Evolutionary conservation across 306 rosid species (phyloP).

Genomic region (Dalbergia cultrata): DNA sequence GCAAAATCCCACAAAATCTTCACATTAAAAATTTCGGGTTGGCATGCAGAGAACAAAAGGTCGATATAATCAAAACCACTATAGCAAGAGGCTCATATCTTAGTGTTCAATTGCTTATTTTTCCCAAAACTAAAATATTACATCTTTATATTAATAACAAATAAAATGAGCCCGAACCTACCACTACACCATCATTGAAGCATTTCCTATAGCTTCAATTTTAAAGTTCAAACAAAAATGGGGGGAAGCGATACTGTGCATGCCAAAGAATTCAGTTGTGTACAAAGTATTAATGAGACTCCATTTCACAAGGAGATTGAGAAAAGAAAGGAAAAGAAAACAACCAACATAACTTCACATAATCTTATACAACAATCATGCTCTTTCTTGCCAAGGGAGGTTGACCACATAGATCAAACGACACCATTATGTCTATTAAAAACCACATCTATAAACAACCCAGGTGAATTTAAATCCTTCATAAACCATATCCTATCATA

Average conservation of each 20-base stretch:
- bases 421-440: not conserved
- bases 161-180: not conserved
- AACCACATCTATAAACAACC: not conserved
- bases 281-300: not conserved
- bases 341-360: not conserved
- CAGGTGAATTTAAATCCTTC: too few relatives aligned
- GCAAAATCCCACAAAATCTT: constrained; percentile 13
- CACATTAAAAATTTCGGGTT: constrained; percentile 1
- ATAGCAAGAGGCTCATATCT: constrained; percentile 13
- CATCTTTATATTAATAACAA: not conserved
- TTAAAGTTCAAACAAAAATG: constrained; percentile 3
- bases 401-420: not conserved
- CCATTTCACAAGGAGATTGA: not conserved
- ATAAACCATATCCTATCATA: not conserved
- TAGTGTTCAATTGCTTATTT: constrained; percentile 5
- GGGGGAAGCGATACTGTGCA: constrained; percentile 8
- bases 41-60: constrained; percentile 27
- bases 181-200: not conserved
- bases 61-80: not conserved
- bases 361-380: not conserved
- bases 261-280: constrained; percentile 16
- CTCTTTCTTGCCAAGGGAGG: not conserved
- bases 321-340: not conserved
- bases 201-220: constrained; percentile 10
- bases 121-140: not conserved